These are phyloP conservation scores for Cotoneaster glaucophyllus DNA, from an alignment of 306 rosid species.

Conservation along the genomic window DNA sequence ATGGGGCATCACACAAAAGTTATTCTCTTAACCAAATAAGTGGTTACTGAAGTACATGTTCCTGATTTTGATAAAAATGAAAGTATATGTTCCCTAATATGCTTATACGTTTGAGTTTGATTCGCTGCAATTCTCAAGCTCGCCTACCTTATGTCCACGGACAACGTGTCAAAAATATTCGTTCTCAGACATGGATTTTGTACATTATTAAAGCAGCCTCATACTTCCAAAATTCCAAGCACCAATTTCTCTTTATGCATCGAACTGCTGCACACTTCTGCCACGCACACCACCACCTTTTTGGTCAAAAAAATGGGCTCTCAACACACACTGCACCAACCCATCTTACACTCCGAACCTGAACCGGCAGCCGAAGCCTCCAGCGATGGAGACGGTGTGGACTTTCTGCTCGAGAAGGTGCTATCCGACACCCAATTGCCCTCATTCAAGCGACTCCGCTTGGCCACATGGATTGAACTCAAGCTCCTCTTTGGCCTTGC, in stretches of 20 bases:
- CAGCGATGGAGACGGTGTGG: neutral
- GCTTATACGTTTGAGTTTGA: no score
- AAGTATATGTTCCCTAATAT: no score
- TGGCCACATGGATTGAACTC: conserved; percentile 63
- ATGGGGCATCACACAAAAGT: no score
- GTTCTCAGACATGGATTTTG: no score
- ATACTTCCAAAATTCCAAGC: no score
- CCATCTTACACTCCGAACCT: conserved; percentile 9
- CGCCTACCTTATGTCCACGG: no score
- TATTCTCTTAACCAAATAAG: no score
- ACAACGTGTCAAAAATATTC: no score
- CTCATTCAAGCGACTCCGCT: conserved; percentile 14
- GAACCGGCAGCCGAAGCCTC: neutral
- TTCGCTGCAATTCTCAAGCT: no score
- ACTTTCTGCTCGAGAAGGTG: conserved; percentile 39
- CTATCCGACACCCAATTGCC: conserved; percentile 36
- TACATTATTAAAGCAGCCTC: no score
- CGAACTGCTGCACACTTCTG: neutral
- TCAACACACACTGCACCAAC: conserved; percentile 12
- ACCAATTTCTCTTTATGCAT: neutral
- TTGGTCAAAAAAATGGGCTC: conserved; percentile 16
- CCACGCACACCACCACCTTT: neutral
- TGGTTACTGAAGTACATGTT: no score
- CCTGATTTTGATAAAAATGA: no score
- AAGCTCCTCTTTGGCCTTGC: conserved; percentile 51